A percentile compares a stretch with the other conserved stretches of the same genome.
These are phyloP conservation scores for Marchantia polymorpha DNA, from an alignment of 225 moss, liverwort and hornwort genomes.

Conservation along the genomic window DNA sequence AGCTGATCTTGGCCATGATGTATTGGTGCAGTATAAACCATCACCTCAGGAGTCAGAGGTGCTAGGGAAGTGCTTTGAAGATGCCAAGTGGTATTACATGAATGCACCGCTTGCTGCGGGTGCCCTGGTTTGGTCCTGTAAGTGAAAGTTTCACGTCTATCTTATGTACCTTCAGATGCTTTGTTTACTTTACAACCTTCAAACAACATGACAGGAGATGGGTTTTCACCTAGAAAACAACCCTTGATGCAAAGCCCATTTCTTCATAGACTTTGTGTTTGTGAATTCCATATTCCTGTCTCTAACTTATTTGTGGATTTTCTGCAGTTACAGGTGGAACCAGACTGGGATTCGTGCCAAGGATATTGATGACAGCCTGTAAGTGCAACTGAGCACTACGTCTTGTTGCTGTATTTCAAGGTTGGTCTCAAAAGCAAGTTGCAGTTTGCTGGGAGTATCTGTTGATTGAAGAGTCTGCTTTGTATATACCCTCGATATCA, in stretches of 20 bases:
- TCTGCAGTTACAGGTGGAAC: slow-evolving; percentile 22
- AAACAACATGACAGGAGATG: too few species aligned
- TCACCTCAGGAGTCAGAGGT: slow-evolving; percentile 30
- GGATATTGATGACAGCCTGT: slow-evolving; percentile 36
- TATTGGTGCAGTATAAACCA: slow-evolving; percentile 34
- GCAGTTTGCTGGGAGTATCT: not conserved
- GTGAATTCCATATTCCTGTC: not conserved
- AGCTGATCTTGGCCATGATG: not conserved
- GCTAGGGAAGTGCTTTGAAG: slow-evolving; percentile 30
- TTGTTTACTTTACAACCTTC: too few species aligned
- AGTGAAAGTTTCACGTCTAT: slow-evolving; percentile 11
- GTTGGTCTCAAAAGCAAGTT: not conserved
- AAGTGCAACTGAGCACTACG: slow-evolving; percentile 9
- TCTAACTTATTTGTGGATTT: not conserved
- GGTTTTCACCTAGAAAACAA: too few species aligned
- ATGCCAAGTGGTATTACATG: slow-evolving; percentile 32
- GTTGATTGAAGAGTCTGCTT: too few species aligned
- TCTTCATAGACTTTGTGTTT: too few species aligned
- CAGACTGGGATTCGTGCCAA: slow-evolving; percentile 27
- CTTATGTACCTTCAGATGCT: not conserved
- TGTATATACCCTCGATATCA: too few species aligned
- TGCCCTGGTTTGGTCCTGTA: slow-evolving; percentile 33
- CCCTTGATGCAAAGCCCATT: too few species aligned
- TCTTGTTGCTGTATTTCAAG: not conserved
- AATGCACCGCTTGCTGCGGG: slow-evolving; percentile 28